phyloP scores from a whole-genome alignment of 148 eudicot species.

The Polygonum maritimum region DNA sequence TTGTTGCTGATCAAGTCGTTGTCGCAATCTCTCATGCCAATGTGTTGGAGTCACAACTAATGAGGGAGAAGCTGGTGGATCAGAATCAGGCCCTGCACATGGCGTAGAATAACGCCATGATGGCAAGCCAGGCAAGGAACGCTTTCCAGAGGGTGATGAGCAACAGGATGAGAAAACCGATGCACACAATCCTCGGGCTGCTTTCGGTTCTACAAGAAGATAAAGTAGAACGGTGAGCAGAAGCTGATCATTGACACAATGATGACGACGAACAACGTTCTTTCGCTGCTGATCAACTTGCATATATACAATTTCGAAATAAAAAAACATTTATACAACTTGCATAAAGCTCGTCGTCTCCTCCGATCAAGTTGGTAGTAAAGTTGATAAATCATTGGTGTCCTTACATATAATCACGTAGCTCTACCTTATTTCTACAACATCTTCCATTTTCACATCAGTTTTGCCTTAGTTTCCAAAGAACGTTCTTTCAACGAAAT shows the following conservation, averaged over 20 bases:
- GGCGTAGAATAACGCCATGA: constrained; percentile 3
- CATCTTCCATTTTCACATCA: too few species aligned
- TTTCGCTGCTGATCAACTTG: constrained; percentile 71
- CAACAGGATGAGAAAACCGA: constrained; percentile 91
- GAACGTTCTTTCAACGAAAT: too few species aligned
- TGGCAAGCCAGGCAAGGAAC: constrained; percentile 26
- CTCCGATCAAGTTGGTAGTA: too few species aligned
- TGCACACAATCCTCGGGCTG: constrained; percentile 53
- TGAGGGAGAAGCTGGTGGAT: constrained; percentile 9
- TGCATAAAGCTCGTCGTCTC: too few species aligned
- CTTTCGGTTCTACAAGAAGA: constrained; percentile 6
- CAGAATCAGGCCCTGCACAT: constrained; percentile 7
- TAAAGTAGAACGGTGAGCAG: constrained; percentile 42
- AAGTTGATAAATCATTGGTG: too few species aligned
- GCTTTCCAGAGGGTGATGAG: constrained; percentile 81
- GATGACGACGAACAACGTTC: constrained; percentile 63
- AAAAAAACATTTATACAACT: too few species aligned
- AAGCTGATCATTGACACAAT: constrained; percentile 70
- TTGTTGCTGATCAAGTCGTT: constrained; percentile 13
- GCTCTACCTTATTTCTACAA: too few species aligned
- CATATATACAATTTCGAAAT: too few species aligned
- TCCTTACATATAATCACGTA: too few species aligned
- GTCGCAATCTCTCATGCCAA: constrained; percentile 16
- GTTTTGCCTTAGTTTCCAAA: too few species aligned
- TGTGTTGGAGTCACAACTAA: constrained; percentile 4